A percentile compares a stretch with the other conserved stretches of the same genome.
Evolutionary conservation across 1,139 yeast genomes (phyloP).

Genomic region (Blastobotrys proliferans): DNA sequence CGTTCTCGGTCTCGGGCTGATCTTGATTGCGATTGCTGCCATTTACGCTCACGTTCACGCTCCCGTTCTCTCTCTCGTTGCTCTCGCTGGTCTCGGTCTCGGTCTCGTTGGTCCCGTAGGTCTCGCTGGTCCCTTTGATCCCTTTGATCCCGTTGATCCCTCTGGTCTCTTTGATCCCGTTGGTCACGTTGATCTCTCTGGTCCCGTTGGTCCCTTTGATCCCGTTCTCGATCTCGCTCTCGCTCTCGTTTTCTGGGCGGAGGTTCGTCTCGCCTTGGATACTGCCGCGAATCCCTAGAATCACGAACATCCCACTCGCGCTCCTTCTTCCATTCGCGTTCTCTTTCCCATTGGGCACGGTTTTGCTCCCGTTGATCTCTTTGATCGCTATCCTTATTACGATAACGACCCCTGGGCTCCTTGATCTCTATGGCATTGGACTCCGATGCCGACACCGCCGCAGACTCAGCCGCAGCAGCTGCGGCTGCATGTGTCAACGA

Average conservation of each 20-base stretch:
- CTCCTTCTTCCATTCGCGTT: constrained; percentile 11
- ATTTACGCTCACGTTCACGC: constrained; percentile 21
- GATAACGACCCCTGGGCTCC: constrained; percentile 4
- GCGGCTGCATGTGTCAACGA: background rate
- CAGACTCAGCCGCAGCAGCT: constrained; percentile 2
- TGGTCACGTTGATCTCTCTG: background rate
- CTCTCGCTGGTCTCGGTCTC: constrained; percentile 19
- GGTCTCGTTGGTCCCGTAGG: constrained; percentile 17
- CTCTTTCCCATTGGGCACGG: constrained; percentile 15
- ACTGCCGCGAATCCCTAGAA: constrained; percentile 3
- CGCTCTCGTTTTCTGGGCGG: too few species aligned
- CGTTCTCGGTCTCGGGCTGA: background rate
- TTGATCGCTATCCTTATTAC: background rate
- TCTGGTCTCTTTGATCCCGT: background rate
- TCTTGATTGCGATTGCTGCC: constrained; percentile 14
- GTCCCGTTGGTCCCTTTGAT: background rate
- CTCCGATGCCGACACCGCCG: constrained; percentile 7
- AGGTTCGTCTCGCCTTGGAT: too few species aligned
- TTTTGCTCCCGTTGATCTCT: constrained; percentile 16
- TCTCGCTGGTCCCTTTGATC: background rate
- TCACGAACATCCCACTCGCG: too few species aligned
- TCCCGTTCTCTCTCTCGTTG: constrained; percentile 15
- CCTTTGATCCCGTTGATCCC: background rate
- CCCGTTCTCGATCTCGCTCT: too few species aligned
- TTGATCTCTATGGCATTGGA: constrained; percentile 18